Base-by-base conservation (phyloP, 1,284 basidiomycete species). In the Hortiboletus rubellus region DNA sequence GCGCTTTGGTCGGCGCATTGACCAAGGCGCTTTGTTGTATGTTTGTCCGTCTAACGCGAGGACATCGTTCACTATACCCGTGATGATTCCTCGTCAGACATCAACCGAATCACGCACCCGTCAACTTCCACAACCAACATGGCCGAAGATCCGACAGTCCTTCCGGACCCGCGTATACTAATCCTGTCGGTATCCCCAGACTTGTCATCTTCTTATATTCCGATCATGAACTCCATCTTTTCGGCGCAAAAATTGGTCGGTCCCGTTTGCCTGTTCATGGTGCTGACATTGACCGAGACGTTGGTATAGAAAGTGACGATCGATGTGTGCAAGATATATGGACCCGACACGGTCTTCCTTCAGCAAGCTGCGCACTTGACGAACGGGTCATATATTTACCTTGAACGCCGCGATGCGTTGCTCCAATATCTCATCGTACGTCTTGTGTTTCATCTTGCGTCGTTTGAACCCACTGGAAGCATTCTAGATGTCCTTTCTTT, bases 191-290 rank as follows among this genome's bases (percentile, higher is more conserved):
- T 95, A 43, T 97, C 96, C 1, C 92, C 92, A 3, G 91, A 95
- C 73, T 81, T 89, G 17, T 89, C 92, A 8, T 84, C 88, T 2
- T 91, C 93, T 31, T 96, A 96, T 73, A 96, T 99, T 52, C 92
- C 96, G 12, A 87, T 99, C 72, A 99, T 99, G 97, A 99, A 99
- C 72, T 91, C 94, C 56, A 98, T 99, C 52, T 99, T 99, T 76
- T 96, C 95, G 4, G 97, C 97, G 1, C 97, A 99, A 73, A 99
- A 99, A 77, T 82, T 94, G 57, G 94, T 91, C 40, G 24, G 56
- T 57, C 18, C 36, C 42, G 34, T 55, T 46, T 57, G 18, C 45
- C 36, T 59, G 36, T 52, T 34, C 31, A 15, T 43, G n/a, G 36
- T 17, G 12, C 6, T n/a, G 34, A 52, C 15, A 1, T 52, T 27